Conservation (phyloP, 495 filamentous ascomycete genomes). For the Chaetomidium leptoderma region DNA sequence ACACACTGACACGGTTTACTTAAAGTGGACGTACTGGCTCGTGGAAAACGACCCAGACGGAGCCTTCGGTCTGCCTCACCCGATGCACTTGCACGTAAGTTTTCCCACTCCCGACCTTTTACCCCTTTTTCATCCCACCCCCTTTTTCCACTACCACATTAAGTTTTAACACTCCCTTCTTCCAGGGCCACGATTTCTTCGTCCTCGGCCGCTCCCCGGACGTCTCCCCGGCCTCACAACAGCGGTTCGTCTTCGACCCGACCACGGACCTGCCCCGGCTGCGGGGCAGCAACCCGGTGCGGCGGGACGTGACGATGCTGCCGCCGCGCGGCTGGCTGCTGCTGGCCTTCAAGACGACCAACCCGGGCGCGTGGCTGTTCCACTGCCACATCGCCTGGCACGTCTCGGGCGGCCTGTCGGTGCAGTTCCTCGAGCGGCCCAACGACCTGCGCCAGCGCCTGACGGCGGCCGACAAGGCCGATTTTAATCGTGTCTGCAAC, state of each 20-base stretch:
- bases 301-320: constrained; percentile 59
- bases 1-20: neutral
- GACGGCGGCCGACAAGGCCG: constrained; percentile 16
- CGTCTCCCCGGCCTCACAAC: constrained; percentile 14
- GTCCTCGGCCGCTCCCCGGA: constrained; percentile 44
- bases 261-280: constrained; percentile 26
- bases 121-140: neutral
- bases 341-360: constrained; percentile 54
- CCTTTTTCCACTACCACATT: neutral
- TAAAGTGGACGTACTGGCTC: constrained; percentile 49
- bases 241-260: constrained; percentile 35
- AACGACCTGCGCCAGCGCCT: constrained; percentile 26
- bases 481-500: constrained; percentile 26
- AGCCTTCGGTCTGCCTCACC: constrained; percentile 37
- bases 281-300: constrained; percentile 49
- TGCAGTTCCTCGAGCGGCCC: constrained; percentile 47
- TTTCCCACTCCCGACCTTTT: neutral
- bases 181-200: constrained; percentile 57
- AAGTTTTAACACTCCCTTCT: neutral
- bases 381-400: constrained; percentile 60
- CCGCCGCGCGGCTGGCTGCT: constrained; percentile 42
- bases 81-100: constrained; percentile 41
- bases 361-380: constrained; percentile 54
- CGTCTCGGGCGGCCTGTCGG: constrained; percentile 43
- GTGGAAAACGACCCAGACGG: constrained; percentile 50